Conservation (phyloP, 768 basidiomycete species). For the Podaxis sp. region DNA sequence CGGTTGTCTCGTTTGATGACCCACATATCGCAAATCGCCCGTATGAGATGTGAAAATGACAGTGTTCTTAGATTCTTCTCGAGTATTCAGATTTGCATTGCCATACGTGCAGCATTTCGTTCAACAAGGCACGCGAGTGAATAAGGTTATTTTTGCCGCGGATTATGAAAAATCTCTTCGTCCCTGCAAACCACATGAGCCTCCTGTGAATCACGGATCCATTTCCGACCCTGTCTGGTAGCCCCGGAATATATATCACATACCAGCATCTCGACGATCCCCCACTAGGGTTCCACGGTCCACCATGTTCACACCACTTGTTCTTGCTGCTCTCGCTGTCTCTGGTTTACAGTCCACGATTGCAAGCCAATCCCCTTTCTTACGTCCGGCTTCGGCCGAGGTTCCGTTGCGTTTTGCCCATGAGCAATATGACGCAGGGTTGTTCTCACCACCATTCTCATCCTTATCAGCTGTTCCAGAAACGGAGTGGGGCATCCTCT, state of each 20-base stretch:
- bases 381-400: background rate
- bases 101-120: background rate
- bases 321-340: background rate
- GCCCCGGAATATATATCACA: background rate
- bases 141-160: background rate
- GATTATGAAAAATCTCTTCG: background rate
- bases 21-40: background rate
- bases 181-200: background rate
- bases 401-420: background rate
- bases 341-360: background rate
- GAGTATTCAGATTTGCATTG: background rate
- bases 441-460: slow-evolving; percentile 15
- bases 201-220: background rate
- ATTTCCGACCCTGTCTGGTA: background rate
- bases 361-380: background rate
- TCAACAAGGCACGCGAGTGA: background rate
- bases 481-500: slow-evolving; percentile 21
- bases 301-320: background rate
- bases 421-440: slow-evolving; percentile 12
- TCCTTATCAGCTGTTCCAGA: slow-evolving; percentile 12
- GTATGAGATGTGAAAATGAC: background rate
- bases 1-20: background rate
- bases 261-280: background rate
- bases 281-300: background rate
- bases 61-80: background rate